A percentile compares a stretch with the other conserved stretches of the same genome.
Conservation (phyloP, 2,329 filamentous ascomycete genomes). For the Esteya vermicola region DNA sequence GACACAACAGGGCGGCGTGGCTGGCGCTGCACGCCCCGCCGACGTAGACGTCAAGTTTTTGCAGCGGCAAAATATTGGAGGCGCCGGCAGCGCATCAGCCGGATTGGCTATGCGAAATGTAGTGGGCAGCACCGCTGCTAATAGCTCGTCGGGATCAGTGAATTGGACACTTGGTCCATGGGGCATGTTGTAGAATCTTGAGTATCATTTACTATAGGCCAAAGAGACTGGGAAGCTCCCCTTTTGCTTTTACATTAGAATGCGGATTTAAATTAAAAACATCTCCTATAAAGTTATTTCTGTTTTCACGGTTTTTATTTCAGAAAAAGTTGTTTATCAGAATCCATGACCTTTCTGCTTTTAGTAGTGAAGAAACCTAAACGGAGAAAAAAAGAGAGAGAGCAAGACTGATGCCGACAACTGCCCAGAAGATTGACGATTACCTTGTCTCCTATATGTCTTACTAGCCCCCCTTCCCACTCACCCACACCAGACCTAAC, state of each 20-base stretch:
- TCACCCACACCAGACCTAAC: not conserved
- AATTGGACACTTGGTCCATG: constrained; percentile 51
- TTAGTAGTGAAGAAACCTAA: no score
- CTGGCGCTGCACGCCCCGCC: constrained; percentile 42
- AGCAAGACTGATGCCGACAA: no score
- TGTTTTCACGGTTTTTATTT: no score
- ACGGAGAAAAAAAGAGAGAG: no score
- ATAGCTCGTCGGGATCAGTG: constrained; percentile 17
- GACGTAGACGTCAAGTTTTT: constrained; percentile 45
- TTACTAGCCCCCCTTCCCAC: not conserved
- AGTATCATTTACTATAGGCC: no score
- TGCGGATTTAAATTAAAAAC: no score
- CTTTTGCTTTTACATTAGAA: no score
- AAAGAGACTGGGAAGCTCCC: no score
- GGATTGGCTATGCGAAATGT: constrained; percentile 10
- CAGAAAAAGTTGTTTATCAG: no score
- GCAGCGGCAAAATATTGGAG: constrained; percentile 49
- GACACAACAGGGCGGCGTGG: constrained; percentile 47
- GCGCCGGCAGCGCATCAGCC: constrained; percentile 30
- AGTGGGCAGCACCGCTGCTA: not conserved
- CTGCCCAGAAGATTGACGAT: not conserved
- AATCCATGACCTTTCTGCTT: no score
- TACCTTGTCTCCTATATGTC: not conserved
- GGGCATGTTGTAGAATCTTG: constrained; percentile 32
- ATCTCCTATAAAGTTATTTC: no score